phyloP scores from a whole-genome alignment of 139 green algal species.

The Chlorella sp. region DNA sequence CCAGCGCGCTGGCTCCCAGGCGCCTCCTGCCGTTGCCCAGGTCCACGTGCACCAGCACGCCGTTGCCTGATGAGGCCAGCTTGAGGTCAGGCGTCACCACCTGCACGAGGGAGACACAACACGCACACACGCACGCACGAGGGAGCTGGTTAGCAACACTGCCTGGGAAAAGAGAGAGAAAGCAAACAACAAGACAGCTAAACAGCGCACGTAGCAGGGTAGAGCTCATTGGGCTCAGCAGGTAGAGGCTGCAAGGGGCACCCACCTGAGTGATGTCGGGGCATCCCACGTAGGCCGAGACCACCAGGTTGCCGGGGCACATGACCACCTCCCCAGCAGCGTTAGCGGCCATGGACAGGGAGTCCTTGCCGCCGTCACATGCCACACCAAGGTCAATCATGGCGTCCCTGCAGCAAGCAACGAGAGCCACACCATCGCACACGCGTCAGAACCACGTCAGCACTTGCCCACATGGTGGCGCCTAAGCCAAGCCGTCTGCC shows the following conservation, averaged over 20 bases:
- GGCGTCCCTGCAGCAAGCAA: conserved; percentile 53
- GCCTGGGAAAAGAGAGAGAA: not conserved
- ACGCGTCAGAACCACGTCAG: not conserved
- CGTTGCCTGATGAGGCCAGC: conserved; percentile 44
- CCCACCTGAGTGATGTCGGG: conserved; percentile 87
- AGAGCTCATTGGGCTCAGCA: too few relatives aligned
- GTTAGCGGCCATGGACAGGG: conserved; percentile 91
- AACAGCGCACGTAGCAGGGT: too few relatives aligned
- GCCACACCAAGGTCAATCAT: conserved; percentile 87
- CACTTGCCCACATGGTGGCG: too few relatives aligned
- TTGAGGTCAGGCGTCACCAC: conserved; percentile 73
- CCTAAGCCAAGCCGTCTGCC: too few relatives aligned
- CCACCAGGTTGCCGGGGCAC: conserved; percentile 92
- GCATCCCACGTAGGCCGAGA: conserved; percentile 91
- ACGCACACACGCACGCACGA: too few relatives aligned
- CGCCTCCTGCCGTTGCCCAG: conserved; percentile 58
- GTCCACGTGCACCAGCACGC: conserved; percentile 88
- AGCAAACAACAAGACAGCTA: conserved; percentile 4
- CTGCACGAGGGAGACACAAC: too few relatives aligned
- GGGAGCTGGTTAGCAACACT: too few relatives aligned
- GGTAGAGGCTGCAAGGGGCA: too few relatives aligned
- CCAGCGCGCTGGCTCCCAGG: conserved; percentile 88
- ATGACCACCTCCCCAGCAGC: conserved; percentile 87
- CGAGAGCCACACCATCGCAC: not conserved
- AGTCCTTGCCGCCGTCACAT: conserved; percentile 98